Conservation (phyloP, 495 filamentous ascomycete species). For the Neurospora africana region DNA sequence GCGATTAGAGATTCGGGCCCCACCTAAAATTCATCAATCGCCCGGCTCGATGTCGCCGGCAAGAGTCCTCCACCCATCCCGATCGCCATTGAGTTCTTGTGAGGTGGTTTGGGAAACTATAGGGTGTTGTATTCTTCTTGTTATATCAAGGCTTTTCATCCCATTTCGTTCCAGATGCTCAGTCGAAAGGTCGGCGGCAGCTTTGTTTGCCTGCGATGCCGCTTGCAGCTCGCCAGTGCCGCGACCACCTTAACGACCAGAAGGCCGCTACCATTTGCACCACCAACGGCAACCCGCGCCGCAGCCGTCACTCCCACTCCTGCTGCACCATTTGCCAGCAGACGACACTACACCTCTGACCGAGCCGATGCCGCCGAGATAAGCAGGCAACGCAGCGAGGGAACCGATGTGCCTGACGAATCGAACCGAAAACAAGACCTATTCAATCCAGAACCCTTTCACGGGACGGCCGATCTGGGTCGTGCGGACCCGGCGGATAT, state of each 20-base stretch:
- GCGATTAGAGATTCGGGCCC: slow-evolving; percentile 3
- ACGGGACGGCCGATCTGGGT: neutral
- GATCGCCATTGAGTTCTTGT: neutral
- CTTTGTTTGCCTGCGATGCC: slow-evolving; percentile 42
- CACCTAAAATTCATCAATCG: slow-evolving; percentile 20
- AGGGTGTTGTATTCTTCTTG: neutral
- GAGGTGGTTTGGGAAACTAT: neutral
- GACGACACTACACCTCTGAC: neutral
- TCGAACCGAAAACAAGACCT: neutral
- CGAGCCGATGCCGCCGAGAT: neutral
- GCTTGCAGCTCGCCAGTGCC: slow-evolving; percentile 22
- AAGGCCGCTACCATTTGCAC: neutral
- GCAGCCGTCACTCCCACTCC: neutral
- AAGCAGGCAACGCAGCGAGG: neutral
- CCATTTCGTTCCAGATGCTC: slow-evolving; percentile 31
- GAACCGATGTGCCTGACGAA: neutral
- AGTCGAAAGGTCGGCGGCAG: slow-evolving; percentile 21
- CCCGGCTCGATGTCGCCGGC: slow-evolving; percentile 1
- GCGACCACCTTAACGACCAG: slow-evolving; percentile 5
- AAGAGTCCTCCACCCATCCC: neutral
- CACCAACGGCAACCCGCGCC: neutral
- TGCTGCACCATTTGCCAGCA: neutral
- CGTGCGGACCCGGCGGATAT: neutral
- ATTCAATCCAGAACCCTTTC: neutral
- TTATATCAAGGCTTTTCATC: neutral